phyloP scores from a whole-genome alignment of 768 basidiomycete species.

The Lentinula boryana region DNA sequence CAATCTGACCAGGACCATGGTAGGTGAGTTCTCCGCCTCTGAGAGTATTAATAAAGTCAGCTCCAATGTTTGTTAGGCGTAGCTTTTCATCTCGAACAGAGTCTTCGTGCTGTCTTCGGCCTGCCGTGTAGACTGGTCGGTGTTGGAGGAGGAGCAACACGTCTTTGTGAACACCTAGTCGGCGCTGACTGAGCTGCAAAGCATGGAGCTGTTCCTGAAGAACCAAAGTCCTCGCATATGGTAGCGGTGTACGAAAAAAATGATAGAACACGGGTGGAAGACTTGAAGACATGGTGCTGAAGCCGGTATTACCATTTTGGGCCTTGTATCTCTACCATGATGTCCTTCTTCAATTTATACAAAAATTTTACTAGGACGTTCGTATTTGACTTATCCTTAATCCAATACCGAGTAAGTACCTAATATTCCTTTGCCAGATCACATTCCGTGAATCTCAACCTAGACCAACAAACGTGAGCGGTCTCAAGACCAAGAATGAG shows the following conservation, averaged over 20 bases:
- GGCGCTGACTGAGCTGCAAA: constrained; percentile 52
- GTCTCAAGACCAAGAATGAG: too few relatives aligned
- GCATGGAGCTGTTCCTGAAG: constrained; percentile 70
- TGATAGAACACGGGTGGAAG: constrained; percentile 69
- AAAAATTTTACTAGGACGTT: background rate
- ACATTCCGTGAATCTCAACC: too few relatives aligned
- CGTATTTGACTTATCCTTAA: background rate
- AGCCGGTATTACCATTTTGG: background rate
- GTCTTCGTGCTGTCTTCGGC: constrained; percentile 73
- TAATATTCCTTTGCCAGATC: too few relatives aligned
- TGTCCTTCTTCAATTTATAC: background rate
- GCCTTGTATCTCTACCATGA: background rate
- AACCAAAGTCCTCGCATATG: constrained; percentile 61
- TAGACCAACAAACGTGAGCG: too few relatives aligned
- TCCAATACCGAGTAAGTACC: too few relatives aligned
- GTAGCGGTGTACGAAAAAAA: constrained; percentile 70
- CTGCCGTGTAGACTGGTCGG: constrained; percentile 89
- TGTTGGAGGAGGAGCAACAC: constrained; percentile 82
- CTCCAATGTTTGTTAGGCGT: constrained; percentile 72
- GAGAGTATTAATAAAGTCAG: constrained; percentile 77
- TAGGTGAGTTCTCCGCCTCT: constrained; percentile 95
- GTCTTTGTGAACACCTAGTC: constrained; percentile 43
- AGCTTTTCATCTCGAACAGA: constrained; percentile 51
- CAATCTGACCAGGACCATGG: constrained; percentile 96
- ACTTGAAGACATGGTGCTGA: background rate